These are phyloP conservation scores for Acanthamoeba sp. DNA, from an alignment of 208 protist genomes.

Conservation along the genomic window DNA sequence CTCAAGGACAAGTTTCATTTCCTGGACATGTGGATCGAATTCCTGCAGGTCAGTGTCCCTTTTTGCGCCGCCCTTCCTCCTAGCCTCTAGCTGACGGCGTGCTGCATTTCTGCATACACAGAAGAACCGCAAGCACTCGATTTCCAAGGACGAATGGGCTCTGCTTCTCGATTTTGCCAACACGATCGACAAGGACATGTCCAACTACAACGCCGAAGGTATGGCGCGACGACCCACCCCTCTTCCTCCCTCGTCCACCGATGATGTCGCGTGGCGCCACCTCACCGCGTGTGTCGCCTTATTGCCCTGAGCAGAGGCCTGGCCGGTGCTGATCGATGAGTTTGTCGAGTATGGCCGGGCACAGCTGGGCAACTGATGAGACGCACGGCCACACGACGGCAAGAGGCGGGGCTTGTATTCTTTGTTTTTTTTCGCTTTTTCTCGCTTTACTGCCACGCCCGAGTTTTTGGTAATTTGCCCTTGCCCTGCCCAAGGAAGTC, in stretches of 20 bases:
- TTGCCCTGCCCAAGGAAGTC: too few species aligned
- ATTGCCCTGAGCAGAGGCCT: slow-evolving; percentile 57
- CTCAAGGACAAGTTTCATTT: slow-evolving; percentile 54
- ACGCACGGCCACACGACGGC: background rate
- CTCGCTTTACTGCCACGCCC: too few species aligned
- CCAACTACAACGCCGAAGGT: slow-evolving; percentile 76
- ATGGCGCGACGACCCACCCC: too few species aligned
- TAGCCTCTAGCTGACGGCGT: too few species aligned
- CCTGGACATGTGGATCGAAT: slow-evolving; percentile 72
- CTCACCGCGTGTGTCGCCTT: background rate
- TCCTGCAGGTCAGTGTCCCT: slow-evolving; percentile 46
- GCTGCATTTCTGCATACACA: background rate
- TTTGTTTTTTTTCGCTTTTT: too few species aligned
- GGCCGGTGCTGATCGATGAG: slow-evolving; percentile 80
- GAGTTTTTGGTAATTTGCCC: too few species aligned
- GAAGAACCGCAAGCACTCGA: slow-evolving; percentile 71
- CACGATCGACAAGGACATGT: slow-evolving; percentile 74
- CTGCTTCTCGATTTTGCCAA: slow-evolving; percentile 76
- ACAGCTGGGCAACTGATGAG: background rate
- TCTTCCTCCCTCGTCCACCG: too few species aligned
- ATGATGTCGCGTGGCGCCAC: too few species aligned
- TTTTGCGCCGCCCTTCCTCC: too few species aligned
- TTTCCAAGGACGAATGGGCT: slow-evolving; percentile 79
- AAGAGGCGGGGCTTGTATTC: too few species aligned
- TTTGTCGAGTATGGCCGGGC: slow-evolving; percentile 55